Base-by-base conservation (phyloP, 345 rosid species). In the Eucalyptus albens region DNA sequence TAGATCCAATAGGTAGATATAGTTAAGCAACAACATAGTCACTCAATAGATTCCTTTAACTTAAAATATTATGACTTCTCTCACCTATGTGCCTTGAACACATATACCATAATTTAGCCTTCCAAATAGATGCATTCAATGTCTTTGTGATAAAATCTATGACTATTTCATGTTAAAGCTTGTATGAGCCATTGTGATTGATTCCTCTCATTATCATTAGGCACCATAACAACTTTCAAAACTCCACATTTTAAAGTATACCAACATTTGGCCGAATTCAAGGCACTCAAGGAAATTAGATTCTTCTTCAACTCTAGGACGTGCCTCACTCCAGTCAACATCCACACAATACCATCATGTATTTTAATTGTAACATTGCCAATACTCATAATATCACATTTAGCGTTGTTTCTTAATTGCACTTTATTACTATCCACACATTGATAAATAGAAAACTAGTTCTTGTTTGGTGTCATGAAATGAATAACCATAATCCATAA, bases 181-280 rank as follows among this genome's bases (percentile, higher is more conserved):
- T n/a, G 1, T 62, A 62, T 0, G 0, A 1, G 69, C 8, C n/a
- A 62, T 5, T 27, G 33, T 29, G 9, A 9, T 29, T 29, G 3
- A 13, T 62, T 62, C n/a, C 16, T 62, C 33, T 62, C 69, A 6
- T 62, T 62, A 62, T 62, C n/a, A 12, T 62, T 14, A 29, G 26
- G 69, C 33, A 29, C 4, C 0, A 11, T 1, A 62, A 29, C 1
- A n/a, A 29, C 33, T 62, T 62, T 4, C 33, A 1, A 27, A 62
- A 62, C 5, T 62, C 33, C 19, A 6, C 8, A 0, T 62, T 62
- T 14, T 62, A 62, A 62, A 62, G 69, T 62, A 62, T 62, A 62
- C 3, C 19, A 62, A 27, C 33, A 62, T 29, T n/a, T 0, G 7
- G 33, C 3, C 15, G 0, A 62, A 62, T 62, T 7, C 72, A 62